Evolutionary conservation across 2,329 filamentous ascomycete genomes (phyloP).

Genomic region (Ophiostoma sp.): DNA sequence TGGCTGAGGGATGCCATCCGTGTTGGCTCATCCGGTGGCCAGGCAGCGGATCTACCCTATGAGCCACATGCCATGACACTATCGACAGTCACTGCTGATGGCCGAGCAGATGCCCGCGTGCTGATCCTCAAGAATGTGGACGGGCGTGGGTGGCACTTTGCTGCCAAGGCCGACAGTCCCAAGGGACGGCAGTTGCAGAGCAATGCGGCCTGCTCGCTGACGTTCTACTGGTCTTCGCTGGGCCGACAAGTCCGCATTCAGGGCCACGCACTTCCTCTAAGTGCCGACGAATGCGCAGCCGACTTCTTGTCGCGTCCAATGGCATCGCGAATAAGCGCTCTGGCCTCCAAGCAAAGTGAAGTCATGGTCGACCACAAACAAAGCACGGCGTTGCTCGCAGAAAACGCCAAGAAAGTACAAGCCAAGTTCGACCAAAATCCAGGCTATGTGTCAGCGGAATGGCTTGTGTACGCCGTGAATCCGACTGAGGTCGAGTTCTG

Average conservation of each 20-base stretch:
- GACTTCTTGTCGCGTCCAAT: not conserved
- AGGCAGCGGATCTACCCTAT: not conserved
- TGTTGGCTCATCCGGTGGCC: not conserved
- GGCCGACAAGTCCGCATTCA: not conserved
- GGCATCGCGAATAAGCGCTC: not conserved
- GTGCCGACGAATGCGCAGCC: not conserved
- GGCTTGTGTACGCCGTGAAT: slow-evolving; percentile 25
- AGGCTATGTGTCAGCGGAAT: slow-evolving; percentile 19
- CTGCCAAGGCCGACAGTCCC: slow-evolving; percentile 21
- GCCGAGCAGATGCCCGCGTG: slow-evolving; percentile 23
- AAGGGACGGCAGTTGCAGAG: slow-evolving; percentile 24
- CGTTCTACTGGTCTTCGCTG: slow-evolving; percentile 23
- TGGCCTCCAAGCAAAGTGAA: not conserved
- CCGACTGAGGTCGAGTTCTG: slow-evolving; percentile 25
- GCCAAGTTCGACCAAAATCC: not conserved
- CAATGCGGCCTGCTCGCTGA: slow-evolving; percentile 18
- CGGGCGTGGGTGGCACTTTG: slow-evolving; percentile 26
- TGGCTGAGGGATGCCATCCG: not conserved
- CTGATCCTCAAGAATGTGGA: slow-evolving; percentile 26
- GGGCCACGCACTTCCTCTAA: not conserved
- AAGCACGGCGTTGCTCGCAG: not conserved
- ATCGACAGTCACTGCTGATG: not conserved
- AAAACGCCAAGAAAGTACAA: not conserved
- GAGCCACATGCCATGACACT: slow-evolving; percentile 1
- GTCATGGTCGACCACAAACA: not conserved